Evolutionary conservation across 306 rosid genomes (phyloP).

Genomic region (Sophora flavescens): DNA sequence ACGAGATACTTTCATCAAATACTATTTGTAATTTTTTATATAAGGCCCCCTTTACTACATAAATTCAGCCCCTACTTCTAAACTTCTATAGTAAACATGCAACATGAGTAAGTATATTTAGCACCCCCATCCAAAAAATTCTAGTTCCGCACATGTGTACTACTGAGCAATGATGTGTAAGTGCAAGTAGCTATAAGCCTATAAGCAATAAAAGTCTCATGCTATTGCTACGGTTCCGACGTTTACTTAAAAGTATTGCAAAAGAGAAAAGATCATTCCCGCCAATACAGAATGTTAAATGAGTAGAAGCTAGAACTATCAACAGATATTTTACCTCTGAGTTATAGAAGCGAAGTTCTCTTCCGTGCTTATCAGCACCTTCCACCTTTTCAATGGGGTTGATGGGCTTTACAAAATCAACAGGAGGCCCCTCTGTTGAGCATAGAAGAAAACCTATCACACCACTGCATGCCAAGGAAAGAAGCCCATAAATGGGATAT

Average conservation of each 20-base stretch:
- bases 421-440: slow-evolving; percentile 83
- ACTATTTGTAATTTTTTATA: too few relatives aligned
- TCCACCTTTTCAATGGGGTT: slow-evolving; percentile 88
- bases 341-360: slow-evolving; percentile 89
- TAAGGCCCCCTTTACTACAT: background rate
- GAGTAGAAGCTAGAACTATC: background rate
- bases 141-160: background rate
- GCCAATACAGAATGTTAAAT: slow-evolving; percentile 13
- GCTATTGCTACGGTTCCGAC: background rate
- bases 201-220: background rate
- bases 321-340: slow-evolving; percentile 67
- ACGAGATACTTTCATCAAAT: too few relatives aligned
- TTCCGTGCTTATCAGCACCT: slow-evolving; percentile 73
- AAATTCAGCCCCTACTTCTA: background rate
- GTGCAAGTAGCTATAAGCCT: background rate
- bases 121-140: too few relatives aligned
- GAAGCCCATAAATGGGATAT: background rate
- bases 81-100: too few relatives aligned
- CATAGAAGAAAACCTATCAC: slow-evolving; percentile 91
- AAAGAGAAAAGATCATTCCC: background rate
- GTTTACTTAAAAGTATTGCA: background rate
- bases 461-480: slow-evolving; percentile 67
- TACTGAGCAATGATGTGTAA: background rate
- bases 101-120: too few relatives aligned
- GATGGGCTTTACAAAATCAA: slow-evolving; percentile 84